Conservation (phyloP, 352 stramenopile genomes). For the Phytophthora sp. region DNA sequence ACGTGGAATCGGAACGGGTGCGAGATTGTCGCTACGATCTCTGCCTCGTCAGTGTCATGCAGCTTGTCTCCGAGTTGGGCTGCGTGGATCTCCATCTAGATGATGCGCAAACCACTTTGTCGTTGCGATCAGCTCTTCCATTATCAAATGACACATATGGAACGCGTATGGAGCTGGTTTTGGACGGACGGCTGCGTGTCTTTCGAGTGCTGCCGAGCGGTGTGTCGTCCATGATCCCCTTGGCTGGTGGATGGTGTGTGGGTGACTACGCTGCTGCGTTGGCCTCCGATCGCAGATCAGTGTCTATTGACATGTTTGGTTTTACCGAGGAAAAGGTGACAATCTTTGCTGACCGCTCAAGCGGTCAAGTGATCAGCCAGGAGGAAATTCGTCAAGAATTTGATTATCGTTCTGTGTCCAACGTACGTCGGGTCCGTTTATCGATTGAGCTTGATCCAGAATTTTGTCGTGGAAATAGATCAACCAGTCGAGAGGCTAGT, state of each 20-base stretch:
- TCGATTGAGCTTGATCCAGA: background rate
- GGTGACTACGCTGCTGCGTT: background rate
- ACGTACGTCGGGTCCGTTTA: background rate
- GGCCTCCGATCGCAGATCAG: background rate
- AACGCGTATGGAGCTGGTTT: conserved; percentile 10
- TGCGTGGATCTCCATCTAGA: background rate
- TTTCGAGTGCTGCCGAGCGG: conserved; percentile 31
- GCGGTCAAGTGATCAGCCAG: too few relatives aligned
- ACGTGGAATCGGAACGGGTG: background rate
- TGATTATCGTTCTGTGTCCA: too few relatives aligned
- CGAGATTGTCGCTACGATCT: background rate
- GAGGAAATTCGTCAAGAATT: too few relatives aligned
- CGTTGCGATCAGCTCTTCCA: background rate
- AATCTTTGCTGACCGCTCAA: background rate
- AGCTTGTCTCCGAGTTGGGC: background rate
- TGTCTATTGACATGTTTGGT: background rate
- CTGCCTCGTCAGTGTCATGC: background rate
- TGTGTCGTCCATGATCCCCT: background rate
- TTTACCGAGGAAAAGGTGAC: background rate
- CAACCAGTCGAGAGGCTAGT: background rate
- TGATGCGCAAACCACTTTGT: background rate
- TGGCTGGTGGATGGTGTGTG: background rate
- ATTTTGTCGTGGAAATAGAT: background rate
- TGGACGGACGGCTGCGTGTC: conserved; percentile 20
- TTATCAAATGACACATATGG: background rate